Evolutionary conservation across 1,139 yeast genomes (phyloP).

Genomic region (Suhomyces coccinellae): DNA sequence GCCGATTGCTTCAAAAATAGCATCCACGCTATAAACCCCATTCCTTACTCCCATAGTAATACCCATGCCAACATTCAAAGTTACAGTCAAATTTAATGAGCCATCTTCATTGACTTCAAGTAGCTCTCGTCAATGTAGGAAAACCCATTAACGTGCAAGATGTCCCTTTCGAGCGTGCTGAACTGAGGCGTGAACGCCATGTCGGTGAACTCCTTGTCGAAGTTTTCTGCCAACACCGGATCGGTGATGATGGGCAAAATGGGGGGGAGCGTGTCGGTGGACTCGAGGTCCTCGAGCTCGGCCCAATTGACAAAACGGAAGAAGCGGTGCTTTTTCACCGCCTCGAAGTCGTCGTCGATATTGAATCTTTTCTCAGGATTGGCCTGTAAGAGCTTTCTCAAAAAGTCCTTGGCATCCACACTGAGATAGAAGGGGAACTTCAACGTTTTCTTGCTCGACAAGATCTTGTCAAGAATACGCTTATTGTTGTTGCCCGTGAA

Average conservation of each 20-base stretch:
- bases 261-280: slow-evolving; percentile 58
- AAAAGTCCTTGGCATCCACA: slow-evolving; percentile 79
- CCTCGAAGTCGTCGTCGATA: slow-evolving; percentile 54
- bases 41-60: too few relatives aligned
- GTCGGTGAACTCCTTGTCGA: slow-evolving; percentile 84
- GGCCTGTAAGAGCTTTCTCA: slow-evolving; percentile 70
- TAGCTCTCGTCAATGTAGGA: slow-evolving; percentile 46
- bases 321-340: slow-evolving; percentile 68
- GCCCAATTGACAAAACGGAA: slow-evolving; percentile 81
- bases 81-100: background rate
- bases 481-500: slow-evolving; percentile 88
- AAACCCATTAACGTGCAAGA: slow-evolving; percentile 45
- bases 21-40: too few relatives aligned
- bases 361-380: slow-evolving; percentile 76
- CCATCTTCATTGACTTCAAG: slow-evolving; percentile 16
- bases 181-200: slow-evolving; percentile 54
- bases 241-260: slow-evolving; percentile 84
- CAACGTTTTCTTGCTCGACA: slow-evolving; percentile 61
- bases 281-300: slow-evolving; percentile 47
- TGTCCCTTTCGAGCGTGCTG: slow-evolving; percentile 23
- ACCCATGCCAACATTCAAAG: background rate
- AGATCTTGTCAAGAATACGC: slow-evolving; percentile 76
- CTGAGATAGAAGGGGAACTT: slow-evolving; percentile 81
- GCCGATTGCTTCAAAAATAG: too few relatives aligned
- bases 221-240: slow-evolving; percentile 87